phyloP scores from a whole-genome alignment of 202 grass and related monocot species.

The Digitaria exilis region DNA sequence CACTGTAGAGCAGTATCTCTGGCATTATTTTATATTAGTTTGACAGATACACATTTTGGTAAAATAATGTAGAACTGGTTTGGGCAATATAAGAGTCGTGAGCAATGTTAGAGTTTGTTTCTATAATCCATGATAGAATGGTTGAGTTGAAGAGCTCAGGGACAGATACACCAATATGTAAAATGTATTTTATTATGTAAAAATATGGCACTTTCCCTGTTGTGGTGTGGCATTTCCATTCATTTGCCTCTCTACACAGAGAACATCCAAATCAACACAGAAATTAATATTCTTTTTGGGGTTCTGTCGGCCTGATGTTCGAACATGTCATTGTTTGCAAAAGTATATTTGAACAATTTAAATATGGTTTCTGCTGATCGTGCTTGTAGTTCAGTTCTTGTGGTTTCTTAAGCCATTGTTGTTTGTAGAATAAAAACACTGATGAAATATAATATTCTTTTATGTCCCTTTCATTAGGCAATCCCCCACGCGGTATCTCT shows the following conservation, averaged over 20 bases:
- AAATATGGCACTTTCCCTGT: no score
- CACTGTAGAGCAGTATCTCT: conserved; percentile 18
- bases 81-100: neutral
- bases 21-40: conserved; percentile 31
- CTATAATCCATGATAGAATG: neutral
- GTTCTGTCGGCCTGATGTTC: neutral
- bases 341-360: conserved; percentile 1
- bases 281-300: neutral
- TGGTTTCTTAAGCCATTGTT: conserved; percentile 20
- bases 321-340: conserved; percentile 5
- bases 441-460: no score
- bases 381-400: conserved; percentile 23
- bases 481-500: conserved; percentile 93
- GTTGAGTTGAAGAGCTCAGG: no score
- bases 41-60: conserved; percentile 11
- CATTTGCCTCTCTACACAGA: no score
- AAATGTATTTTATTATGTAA: no score
- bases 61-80: neutral
- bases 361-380: neutral
- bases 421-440: neutral
- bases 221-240: no score
- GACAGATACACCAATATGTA: no score
- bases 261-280: neutral
- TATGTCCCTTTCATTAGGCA: conserved; percentile 58
- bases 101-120: neutral